Evolutionary conservation across 805 yeast species (phyloP).

Genomic region (Ogataea haglerorum): DNA sequence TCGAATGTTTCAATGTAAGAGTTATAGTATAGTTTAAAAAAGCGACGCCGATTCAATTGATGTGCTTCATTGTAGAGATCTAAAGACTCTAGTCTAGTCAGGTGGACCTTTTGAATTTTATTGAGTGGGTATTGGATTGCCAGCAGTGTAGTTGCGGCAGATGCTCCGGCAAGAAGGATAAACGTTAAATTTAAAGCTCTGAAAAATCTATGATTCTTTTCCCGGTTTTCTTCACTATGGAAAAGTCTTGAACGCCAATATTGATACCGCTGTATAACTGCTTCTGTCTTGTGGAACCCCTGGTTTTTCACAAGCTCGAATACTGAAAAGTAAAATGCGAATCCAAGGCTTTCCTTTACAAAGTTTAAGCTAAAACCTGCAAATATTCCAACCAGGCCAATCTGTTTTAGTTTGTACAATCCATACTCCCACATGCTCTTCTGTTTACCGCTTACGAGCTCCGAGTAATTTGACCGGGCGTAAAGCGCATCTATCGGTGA

Average conservation of each 20-base stretch:
- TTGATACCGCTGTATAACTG: constrained; percentile 40
- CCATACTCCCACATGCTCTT: constrained; percentile 79
- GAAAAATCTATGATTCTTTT: constrained; percentile 24
- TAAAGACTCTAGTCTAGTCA: constrained; percentile 74
- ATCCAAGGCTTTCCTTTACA: constrained; percentile 76
- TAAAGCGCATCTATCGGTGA: constrained; percentile 92
- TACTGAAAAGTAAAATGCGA: constrained; percentile 78
- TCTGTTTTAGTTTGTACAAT: constrained; percentile 57
- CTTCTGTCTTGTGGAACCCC: constrained; percentile 48
- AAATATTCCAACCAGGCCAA: constrained; percentile 82
- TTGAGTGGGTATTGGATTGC: constrained; percentile 80
- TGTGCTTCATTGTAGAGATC: constrained; percentile 53
- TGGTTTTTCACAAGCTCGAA: constrained; percentile 78
- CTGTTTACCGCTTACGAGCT: constrained; percentile 63
- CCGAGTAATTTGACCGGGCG: constrained; percentile 74
- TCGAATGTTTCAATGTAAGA: constrained; percentile 74
- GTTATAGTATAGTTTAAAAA: constrained; percentile 57
- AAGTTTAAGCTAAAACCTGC: constrained; percentile 83
- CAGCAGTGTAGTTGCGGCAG: constrained; percentile 76
- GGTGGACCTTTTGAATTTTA: constrained; percentile 75
- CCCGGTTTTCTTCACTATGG: constrained; percentile 15
- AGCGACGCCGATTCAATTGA: constrained; percentile 23
- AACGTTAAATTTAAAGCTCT: constrained; percentile 63
- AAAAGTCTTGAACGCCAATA: constrained; percentile 34
- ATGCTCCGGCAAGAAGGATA: constrained; percentile 79